Conservation (phyloP, 495 filamentous ascomycete genomes). For the Mytilinidion resinicola region DNA sequence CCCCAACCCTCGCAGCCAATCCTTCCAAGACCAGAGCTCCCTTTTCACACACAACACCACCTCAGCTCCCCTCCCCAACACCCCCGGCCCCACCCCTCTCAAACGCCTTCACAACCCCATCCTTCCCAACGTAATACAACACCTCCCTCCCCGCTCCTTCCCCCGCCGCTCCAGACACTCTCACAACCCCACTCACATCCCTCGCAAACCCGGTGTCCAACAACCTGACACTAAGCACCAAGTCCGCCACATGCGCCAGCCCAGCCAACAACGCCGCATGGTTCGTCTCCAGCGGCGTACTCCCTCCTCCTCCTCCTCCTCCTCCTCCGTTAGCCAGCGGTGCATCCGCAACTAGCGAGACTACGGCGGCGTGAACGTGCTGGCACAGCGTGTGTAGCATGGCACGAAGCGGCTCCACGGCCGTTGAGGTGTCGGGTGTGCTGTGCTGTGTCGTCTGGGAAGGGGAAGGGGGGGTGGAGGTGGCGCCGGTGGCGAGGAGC, state of each 20-base stretch:
- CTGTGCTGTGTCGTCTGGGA: not conserved
- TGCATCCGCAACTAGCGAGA: conserved; percentile 54
- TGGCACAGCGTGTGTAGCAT: conserved; percentile 25
- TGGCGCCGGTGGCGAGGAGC: conserved; percentile 44
- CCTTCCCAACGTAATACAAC: conserved; percentile 64
- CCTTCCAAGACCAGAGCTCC: too few relatives aligned
- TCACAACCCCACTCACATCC: conserved; percentile 85
- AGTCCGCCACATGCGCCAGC: conserved; percentile 66
- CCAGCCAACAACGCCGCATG: conserved; percentile 63
- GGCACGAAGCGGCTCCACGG: not conserved
- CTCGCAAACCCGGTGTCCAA: conserved; percentile 79
- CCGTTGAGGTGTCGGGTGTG: not conserved
- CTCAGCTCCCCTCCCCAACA: not conserved
- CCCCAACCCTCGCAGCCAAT: too few relatives aligned
- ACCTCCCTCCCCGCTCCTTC: conserved; percentile 50
- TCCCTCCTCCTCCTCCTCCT: conserved; percentile 5
- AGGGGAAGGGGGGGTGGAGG: conserved; percentile 12
- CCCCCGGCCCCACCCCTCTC: conserved; percentile 53
- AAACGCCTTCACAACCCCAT: conserved; percentile 58
- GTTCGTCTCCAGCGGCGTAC: conserved; percentile 57
- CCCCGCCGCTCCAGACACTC: conserved; percentile 54
- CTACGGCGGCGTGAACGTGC: conserved; percentile 53
- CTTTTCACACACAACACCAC: too few relatives aligned
- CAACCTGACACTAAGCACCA: conserved; percentile 61
- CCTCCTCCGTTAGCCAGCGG: conserved; percentile 46